Conservation (phyloP, 805 yeast species). For the Schwanniomyces vanrijiae region DNA sequence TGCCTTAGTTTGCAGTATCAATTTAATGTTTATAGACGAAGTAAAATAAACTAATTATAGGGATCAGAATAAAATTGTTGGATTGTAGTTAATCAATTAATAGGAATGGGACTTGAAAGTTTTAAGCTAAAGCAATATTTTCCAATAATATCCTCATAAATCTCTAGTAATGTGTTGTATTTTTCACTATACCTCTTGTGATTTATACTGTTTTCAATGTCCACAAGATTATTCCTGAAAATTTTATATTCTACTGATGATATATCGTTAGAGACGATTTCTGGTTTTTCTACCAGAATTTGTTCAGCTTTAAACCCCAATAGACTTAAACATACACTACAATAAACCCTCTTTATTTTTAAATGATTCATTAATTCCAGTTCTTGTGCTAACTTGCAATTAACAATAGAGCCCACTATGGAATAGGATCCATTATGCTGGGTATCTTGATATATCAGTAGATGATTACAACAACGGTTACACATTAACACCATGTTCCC, state of each 20-base stretch:
- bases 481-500: slow-evolving; percentile 5
- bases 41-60: background rate
- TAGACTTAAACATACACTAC: slow-evolving; percentile 9
- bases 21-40: background rate
- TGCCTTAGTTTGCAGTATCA: background rate
- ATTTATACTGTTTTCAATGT: slow-evolving; percentile 8
- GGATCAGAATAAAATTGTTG: background rate
- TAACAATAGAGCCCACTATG: slow-evolving; percentile 1
- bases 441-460: background rate
- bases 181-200: background rate
- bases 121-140: slow-evolving; percentile 2
- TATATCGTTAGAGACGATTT: slow-evolving; percentile 3
- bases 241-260: slow-evolving; percentile 7
- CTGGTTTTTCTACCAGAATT: slow-evolving; percentile 3
- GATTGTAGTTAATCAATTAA: background rate
- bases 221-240: slow-evolving; percentile 9
- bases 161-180: background rate
- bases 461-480: slow-evolving; percentile 9
- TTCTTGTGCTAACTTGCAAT: slow-evolving; percentile 4
- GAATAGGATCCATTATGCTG: background rate
- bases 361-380: slow-evolving; percentile 1
- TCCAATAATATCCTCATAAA: slow-evolving; percentile 6
- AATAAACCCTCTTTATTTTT: slow-evolving; percentile 8
- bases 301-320: slow-evolving; percentile 15
- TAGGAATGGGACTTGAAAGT: background rate